Evolutionary conservation across 306 rosid genomes (phyloP).

Genomic region (Fragaria ananassa): DNA sequence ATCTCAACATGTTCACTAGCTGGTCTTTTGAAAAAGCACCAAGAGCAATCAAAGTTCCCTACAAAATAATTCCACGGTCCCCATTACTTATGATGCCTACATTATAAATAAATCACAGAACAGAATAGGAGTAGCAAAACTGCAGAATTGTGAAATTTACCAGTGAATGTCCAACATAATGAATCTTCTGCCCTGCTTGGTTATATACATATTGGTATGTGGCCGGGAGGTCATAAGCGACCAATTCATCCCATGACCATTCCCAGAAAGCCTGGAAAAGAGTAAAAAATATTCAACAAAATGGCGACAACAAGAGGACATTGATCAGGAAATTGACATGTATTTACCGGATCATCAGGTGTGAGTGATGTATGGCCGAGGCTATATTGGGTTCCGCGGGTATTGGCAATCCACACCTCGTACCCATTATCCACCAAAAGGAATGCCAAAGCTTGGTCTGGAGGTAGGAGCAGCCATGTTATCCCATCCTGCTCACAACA

Average conservation of each 20-base stretch:
- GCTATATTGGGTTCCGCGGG: slow-evolving; percentile 25
- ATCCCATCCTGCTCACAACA: slow-evolving; percentile 51
- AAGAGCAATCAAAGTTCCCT: slow-evolving; percentile 82
- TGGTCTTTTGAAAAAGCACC: slow-evolving; percentile 72
- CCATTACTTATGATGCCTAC: neutral
- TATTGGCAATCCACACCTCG: slow-evolving; percentile 23
- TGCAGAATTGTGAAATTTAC: slow-evolving; percentile 32
- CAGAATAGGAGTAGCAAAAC: neutral
- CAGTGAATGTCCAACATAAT: slow-evolving; percentile 91
- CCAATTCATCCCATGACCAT: slow-evolving; percentile 99
- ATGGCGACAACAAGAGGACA: neutral
- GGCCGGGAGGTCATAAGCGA: slow-evolving; percentile 85
- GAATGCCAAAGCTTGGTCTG: slow-evolving; percentile 22
- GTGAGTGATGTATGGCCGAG: slow-evolving; percentile 20
- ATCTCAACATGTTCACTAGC: slow-evolving; percentile 51
- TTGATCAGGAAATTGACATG: neutral
- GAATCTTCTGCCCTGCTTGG: slow-evolving; percentile 68
- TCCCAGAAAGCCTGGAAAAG: slow-evolving; percentile 65
- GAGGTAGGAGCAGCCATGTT: slow-evolving; percentile 27
- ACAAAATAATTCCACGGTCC: slow-evolving; percentile 17
- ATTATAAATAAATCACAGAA: neutral
- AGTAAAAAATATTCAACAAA: neutral
- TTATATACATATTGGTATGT: slow-evolving; percentile 65
- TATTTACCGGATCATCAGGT: slow-evolving; percentile 15
- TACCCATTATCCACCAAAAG: slow-evolving; percentile 23